Conservation (phyloP, 164 flowering plant genomes). For the Euptelea pleiosperma region DNA sequence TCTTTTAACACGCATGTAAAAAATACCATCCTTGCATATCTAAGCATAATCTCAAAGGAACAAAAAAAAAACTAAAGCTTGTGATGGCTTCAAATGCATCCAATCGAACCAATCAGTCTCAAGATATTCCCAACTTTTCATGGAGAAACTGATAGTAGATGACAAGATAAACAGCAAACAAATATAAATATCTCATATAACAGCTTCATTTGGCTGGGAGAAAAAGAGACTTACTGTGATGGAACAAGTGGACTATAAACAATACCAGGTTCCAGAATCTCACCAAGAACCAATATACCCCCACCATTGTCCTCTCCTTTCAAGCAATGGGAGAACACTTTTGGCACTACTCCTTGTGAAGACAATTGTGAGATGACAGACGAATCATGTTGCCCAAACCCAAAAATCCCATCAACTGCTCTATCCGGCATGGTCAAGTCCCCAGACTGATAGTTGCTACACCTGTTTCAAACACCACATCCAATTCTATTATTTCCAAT, state of each 20-base stretch:
- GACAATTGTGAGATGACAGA: conserved; percentile 84
- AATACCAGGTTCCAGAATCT: conserved; percentile 71
- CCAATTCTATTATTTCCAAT: neutral
- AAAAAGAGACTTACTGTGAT: conserved; percentile 51
- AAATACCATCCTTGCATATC: too few species aligned
- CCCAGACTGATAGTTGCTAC: conserved; percentile 69
- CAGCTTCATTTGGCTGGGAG: neutral
- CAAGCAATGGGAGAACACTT: conserved; percentile 87
- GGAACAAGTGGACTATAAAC: conserved; percentile 83
- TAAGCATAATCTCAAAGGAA: too few species aligned
- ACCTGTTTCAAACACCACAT: conserved; percentile 46
- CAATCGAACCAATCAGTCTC: too few species aligned
- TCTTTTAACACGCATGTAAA: too few species aligned
- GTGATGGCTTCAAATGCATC: too few species aligned
- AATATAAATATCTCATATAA: too few species aligned
- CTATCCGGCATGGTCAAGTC: conserved; percentile 72
- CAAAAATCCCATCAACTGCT: conserved; percentile 93
- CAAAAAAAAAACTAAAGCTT: too few species aligned
- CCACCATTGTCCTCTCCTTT: conserved; percentile 70
- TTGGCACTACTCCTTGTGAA: conserved; percentile 65
- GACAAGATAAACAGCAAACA: too few species aligned
- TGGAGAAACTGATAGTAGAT: too few species aligned
- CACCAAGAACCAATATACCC: conserved; percentile 88
- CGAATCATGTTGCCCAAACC: conserved; percentile 74
- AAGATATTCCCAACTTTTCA: too few species aligned